Conservation (phyloP, 805 yeast genomes). For the Lachancea fermentati region DNA sequence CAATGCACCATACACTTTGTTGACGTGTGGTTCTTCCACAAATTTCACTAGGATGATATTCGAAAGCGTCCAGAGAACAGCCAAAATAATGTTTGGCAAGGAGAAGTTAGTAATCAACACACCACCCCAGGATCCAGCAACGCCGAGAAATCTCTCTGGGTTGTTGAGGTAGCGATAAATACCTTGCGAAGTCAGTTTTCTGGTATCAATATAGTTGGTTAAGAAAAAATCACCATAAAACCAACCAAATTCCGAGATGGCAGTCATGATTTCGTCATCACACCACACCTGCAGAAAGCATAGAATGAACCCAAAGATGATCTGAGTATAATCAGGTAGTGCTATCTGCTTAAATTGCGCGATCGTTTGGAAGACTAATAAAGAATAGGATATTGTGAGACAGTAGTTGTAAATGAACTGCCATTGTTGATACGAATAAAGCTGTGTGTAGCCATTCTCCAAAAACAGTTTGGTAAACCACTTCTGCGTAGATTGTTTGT, state of each 20-base stretch:
- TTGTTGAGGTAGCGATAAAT: constrained; percentile 76
- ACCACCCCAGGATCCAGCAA: constrained; percentile 73
- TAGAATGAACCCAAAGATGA: constrained; percentile 54
- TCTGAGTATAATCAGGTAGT: constrained; percentile 29
- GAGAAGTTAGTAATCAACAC: constrained; percentile 55
- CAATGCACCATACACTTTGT: constrained; percentile 63
- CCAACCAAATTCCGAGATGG: constrained; percentile 85
- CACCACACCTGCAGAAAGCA: constrained; percentile 63
- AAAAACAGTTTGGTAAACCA: constrained; percentile 61
- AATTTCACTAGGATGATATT: constrained; percentile 63
- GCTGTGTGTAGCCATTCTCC: constrained; percentile 57
- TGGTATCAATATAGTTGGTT: constrained; percentile 43
- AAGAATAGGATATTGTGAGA: constrained; percentile 51
- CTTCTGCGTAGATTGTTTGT: constrained; percentile 54
- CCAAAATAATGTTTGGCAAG: constrained; percentile 42
- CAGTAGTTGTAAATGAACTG: constrained; percentile 53
- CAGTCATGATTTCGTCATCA: constrained; percentile 57
- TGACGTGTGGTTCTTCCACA: constrained; percentile 75
- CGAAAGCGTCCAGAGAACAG: constrained; percentile 60
- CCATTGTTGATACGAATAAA: constrained; percentile 68
- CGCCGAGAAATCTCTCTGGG: constrained; percentile 75
- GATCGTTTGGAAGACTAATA: constrained; percentile 38
- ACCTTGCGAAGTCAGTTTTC: constrained; percentile 65
- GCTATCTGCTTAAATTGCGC: constrained; percentile 25
- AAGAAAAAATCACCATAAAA: constrained; percentile 81